Conservation (phyloP, 2,329 filamentous ascomycete genomes). For the Septoria linicola region DNA sequence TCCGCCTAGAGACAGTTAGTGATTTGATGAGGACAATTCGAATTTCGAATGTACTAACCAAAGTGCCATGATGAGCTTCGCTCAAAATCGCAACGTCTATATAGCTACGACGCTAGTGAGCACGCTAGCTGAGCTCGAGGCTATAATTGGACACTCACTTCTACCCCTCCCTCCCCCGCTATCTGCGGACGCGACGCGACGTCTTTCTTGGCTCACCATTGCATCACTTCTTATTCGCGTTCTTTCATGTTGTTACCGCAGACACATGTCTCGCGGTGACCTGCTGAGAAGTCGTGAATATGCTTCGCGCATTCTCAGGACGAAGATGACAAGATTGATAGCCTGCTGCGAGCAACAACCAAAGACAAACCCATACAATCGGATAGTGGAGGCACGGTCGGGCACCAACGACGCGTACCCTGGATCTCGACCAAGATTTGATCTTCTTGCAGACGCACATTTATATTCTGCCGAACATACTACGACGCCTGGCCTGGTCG, state of each 20-base stretch:
- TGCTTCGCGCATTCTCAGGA: too few relatives aligned
- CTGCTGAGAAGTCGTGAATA: too few relatives aligned
- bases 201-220: too few relatives aligned
- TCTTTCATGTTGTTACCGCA: too few relatives aligned
- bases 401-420: conserved; percentile 11
- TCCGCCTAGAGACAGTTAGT: conserved; percentile 1
- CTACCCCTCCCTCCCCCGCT: background rate
- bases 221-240: too few relatives aligned
- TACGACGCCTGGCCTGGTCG: background rate
- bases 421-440: background rate
- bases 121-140: background rate
- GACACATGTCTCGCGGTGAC: too few relatives aligned
- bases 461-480: conserved; percentile 10
- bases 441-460: background rate
- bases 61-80: conserved; percentile 6
- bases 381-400: conserved; percentile 14
- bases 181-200: too few relatives aligned
- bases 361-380: conserved; percentile 5
- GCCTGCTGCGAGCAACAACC: too few relatives aligned
- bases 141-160: too few relatives aligned
- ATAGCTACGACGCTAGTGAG: too few relatives aligned
- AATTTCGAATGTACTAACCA: background rate
- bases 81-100: too few relatives aligned
- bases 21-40: background rate
- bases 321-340: too few relatives aligned